These are phyloP conservation scores for Salvia hispanica DNA, from an alignment of 257 asterid species.

Conservation along the genomic window DNA sequence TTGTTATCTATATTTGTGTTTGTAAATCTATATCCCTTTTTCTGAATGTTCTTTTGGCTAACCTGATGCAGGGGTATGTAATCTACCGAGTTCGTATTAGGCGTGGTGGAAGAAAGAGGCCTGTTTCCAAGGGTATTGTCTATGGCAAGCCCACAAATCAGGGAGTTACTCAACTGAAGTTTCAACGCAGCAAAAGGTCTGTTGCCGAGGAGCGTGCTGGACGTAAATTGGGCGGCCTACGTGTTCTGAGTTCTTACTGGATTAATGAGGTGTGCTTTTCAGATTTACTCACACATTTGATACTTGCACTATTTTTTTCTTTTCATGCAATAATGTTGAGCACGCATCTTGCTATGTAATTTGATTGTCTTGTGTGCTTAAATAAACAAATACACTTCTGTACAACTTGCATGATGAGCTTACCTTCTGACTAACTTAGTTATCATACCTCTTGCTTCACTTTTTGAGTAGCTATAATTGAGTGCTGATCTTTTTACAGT, in stretches of 20 bases:
- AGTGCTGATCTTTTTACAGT: not conserved
- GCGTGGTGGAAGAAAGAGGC: conserved; percentile 23
- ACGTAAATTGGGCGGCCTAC: conserved; percentile 16
- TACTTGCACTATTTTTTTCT: not conserved
- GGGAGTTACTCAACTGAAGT: conserved; percentile 14
- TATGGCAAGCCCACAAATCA: not conserved
- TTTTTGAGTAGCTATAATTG: not conserved
- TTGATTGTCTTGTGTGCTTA: not conserved
- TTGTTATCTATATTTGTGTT: not conserved
- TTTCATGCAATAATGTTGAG: not conserved
- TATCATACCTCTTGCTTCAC: not conserved
- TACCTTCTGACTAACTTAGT: not conserved
- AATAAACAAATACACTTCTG: not conserved
- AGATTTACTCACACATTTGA: not conserved
- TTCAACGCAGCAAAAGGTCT: conserved; percentile 20
- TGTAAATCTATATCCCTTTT: not conserved
- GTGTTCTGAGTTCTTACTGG: conserved; percentile 21
- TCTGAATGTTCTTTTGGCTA: not conserved
- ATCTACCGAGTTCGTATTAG: conserved; percentile 6
- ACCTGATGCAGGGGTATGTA: not conserved
- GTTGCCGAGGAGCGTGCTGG: conserved; percentile 24
- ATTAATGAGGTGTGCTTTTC: conserved; percentile 10
- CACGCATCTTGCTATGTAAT: too few relatives aligned
- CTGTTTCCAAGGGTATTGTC: conserved; percentile 22
- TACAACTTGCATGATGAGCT: not conserved